These are phyloP conservation scores for Sarocladium oryzae DNA, from an alignment of 2,329 filamentous ascomycete species.

Conservation along the genomic window DNA sequence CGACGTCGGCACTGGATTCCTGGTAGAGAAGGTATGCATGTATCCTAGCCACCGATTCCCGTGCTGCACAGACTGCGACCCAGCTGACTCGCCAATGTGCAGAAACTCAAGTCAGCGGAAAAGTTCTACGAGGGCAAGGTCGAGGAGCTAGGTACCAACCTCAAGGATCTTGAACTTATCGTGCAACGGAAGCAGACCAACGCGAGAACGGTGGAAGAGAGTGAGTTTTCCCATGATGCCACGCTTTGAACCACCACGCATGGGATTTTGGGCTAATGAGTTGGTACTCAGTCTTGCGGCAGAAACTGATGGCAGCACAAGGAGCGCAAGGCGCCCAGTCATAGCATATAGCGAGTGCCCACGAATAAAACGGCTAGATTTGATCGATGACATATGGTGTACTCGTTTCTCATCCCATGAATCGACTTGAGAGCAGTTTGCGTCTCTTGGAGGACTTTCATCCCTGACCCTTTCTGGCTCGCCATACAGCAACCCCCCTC, in stretches of 20 bases:
- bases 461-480: too few species aligned
- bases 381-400: background rate
- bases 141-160: conserved; percentile 43
- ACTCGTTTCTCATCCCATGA: too few species aligned
- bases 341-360: conserved; percentile 10
- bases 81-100: background rate
- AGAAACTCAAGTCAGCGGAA: conserved; percentile 47
- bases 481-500: too few species aligned
- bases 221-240: too few species aligned
- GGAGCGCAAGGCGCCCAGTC: conserved; percentile 20
- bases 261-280: background rate
- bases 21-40: conserved; percentile 83
- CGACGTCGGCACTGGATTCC: conserved; percentile 90
- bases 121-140: conserved; percentile 53
- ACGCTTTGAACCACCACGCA: too few species aligned
- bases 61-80: too few species aligned
- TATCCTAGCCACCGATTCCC: too few species aligned
- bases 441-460: too few species aligned
- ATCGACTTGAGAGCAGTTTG: too few species aligned
- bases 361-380: background rate
- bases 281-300: conserved; percentile 30
- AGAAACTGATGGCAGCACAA: conserved; percentile 34
- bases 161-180: conserved; percentile 51
- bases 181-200: conserved; percentile 73
- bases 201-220: conserved; percentile 81